Evolutionary conservation across 345 rosid species (phyloP).

Genomic region (Syzygium aqueum): DNA sequence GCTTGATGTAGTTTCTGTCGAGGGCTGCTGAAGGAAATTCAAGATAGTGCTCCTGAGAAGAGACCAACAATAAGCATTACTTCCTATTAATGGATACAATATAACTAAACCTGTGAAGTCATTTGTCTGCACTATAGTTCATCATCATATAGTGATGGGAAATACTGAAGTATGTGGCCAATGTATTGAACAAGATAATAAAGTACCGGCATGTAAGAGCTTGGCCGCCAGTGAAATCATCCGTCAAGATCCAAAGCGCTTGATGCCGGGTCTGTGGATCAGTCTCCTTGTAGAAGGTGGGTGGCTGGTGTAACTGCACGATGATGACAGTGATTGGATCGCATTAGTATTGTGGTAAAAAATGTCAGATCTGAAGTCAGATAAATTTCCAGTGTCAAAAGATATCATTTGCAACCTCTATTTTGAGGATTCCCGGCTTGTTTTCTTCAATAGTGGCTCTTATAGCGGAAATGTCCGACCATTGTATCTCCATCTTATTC

Average conservation of each 20-base stretch:
- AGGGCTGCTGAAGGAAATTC: slow-evolving; percentile 30
- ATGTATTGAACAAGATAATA: background rate
- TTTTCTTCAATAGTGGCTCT: slow-evolving; percentile 8
- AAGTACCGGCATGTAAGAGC: slow-evolving; percentile 6
- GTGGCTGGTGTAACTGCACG: slow-evolving; percentile 11
- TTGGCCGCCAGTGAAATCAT: slow-evolving; percentile 13
- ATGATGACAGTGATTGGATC: background rate
- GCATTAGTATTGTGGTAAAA: background rate
- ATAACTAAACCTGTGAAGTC: background rate
- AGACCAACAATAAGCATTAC: background rate
- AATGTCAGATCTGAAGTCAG: background rate
- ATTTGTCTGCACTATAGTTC: background rate
- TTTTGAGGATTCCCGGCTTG: slow-evolving; percentile 17
- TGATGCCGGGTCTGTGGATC: slow-evolving; percentile 14
- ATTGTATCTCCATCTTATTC: slow-evolving; percentile 29
- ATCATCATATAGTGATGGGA: background rate
- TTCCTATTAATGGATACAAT: background rate
- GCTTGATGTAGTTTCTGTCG: slow-evolving; percentile 38
- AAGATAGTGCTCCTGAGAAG: slow-evolving; percentile 44
- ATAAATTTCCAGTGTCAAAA: background rate
- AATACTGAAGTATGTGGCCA: background rate
- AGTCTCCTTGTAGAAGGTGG: slow-evolving; percentile 2
- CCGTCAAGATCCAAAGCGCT: background rate
- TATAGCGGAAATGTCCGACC: slow-evolving; percentile 24
- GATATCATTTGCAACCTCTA: slow-evolving; percentile 13